Evolutionary conservation across 495 filamentous ascomycete species (phyloP).

Genomic region (Talaromyces ruber): DNA sequence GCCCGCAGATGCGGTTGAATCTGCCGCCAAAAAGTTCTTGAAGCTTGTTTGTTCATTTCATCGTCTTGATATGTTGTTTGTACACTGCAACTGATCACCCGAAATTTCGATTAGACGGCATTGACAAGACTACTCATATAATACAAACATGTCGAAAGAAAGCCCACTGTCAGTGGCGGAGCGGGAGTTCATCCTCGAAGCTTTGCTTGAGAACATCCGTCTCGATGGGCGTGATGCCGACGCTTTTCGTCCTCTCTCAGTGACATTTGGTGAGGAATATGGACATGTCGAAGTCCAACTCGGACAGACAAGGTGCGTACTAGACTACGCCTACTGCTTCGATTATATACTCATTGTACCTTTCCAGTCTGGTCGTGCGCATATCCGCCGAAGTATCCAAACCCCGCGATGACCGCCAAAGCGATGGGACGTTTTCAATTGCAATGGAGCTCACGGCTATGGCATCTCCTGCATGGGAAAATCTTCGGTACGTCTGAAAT

Average conservation of each 20-base stretch:
- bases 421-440: conserved; percentile 91
- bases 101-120: not conserved
- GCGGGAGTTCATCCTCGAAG: conserved; percentile 65
- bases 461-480: conserved; percentile 84
- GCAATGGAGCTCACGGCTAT: conserved; percentile 85
- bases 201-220: conserved; percentile 65
- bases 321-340: not conserved
- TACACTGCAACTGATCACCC: not conserved
- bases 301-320: conserved; percentile 75
- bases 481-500: conserved; percentile 51
- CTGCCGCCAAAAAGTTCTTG: conserved; percentile 6
- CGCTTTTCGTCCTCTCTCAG: conserved; percentile 63
- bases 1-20: not conserved
- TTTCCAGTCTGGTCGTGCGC: conserved; percentile 63
- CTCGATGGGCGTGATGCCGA: conserved; percentile 77
- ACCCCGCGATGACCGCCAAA: conserved; percentile 80
- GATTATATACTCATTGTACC: not conserved
- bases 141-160: conserved; percentile 74
- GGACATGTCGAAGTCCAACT: conserved; percentile 82
- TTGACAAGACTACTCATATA: not conserved
- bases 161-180: conserved; percentile 72
- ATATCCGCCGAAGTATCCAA: conserved; percentile 82
- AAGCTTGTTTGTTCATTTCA: not conserved
- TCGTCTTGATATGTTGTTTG: not conserved
- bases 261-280: conserved; percentile 84